A percentile compares a stretch with the other conserved stretches of the same genome.
phyloP scores from a whole-genome alignment of 306 rosid genomes.

The Pyrus bretschneideri region DNA sequence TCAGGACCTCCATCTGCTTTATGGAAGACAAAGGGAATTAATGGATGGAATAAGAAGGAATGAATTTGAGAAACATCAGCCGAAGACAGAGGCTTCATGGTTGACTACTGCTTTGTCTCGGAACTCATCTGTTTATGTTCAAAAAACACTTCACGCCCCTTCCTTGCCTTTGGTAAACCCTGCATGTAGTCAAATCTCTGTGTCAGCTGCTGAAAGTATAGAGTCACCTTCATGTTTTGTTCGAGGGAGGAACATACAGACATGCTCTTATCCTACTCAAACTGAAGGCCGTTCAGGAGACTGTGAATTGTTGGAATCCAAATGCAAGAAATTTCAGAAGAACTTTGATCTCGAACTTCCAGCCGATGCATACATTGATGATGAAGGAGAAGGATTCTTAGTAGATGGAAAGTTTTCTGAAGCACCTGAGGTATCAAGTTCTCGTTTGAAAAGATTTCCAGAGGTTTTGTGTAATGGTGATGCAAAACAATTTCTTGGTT shows the following conservation, averaged over 20 bases:
- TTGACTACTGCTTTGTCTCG: constrained; percentile 31
- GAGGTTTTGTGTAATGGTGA: constrained; percentile 20
- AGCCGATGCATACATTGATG: constrained; percentile 54
- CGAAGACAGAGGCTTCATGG: constrained; percentile 32
- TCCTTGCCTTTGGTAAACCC: constrained; percentile 30
- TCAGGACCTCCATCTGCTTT: constrained; percentile 77
- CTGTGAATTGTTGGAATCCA: constrained; percentile 24
- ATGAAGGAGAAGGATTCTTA: constrained; percentile 36
- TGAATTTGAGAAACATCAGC: constrained; percentile 28
- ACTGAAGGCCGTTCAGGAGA: constrained; percentile 25
- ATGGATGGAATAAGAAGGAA: constrained; percentile 50
- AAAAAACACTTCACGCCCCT: constrained; percentile 23
- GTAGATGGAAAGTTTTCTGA: constrained; percentile 28
- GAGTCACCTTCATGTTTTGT: constrained; percentile 26
- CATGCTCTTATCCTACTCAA: constrained; percentile 21
- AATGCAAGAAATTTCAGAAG: constrained; percentile 46
- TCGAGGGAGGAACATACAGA: constrained; percentile 32
- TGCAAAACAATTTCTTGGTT: constrained; percentile 19
- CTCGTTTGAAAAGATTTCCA: constrained; percentile 31
- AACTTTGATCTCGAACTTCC: constrained; percentile 82
- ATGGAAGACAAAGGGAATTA: constrained; percentile 62
- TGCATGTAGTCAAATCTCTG: constrained; percentile 24
- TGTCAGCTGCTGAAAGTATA: constrained; percentile 22
- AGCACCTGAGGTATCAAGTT: constrained; percentile 27
- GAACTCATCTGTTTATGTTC: constrained; percentile 19